Evolutionary conservation across 2,329 filamentous ascomycete species (phyloP).

Genomic region (Fusarium sarcochroum): DNA sequence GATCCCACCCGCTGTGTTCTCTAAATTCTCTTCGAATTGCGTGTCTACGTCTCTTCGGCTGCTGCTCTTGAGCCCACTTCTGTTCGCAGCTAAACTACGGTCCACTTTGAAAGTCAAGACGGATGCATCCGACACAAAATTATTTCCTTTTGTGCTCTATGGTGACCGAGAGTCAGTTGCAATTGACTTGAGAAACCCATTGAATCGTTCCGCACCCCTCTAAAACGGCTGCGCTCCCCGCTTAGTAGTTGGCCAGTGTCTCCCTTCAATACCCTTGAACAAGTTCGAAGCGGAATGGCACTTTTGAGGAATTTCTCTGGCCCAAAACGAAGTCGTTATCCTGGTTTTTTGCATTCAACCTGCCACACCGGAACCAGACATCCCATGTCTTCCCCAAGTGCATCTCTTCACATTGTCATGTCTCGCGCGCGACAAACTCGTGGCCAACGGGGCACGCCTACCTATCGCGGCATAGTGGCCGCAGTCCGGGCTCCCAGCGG

Average conservation of each 20-base stretch:
- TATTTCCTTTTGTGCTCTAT: background rate
- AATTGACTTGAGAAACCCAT: slow-evolving; percentile 3
- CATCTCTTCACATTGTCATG: slow-evolving; percentile 16
- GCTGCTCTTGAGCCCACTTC: slow-evolving; percentile 26
- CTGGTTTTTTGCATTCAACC: background rate
- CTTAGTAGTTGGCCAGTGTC: slow-evolving; percentile 7
- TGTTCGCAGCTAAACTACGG: slow-evolving; percentile 4
- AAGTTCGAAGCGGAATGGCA: slow-evolving; percentile 22
- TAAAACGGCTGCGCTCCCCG: slow-evolving; percentile 6
- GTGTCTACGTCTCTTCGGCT: slow-evolving; percentile 32
- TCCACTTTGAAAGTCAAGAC: slow-evolving; percentile 23
- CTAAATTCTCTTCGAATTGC: slow-evolving; percentile 27
- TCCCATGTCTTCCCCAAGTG: slow-evolving; percentile 2
- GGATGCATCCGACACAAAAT: slow-evolving; percentile 24
- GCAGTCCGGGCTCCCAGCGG: slow-evolving; percentile 41
- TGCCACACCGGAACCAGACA: slow-evolving; percentile 4
- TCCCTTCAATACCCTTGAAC: slow-evolving; percentile 21
- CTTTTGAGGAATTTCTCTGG: slow-evolving; percentile 13
- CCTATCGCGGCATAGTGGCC: slow-evolving; percentile 46
- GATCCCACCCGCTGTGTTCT: slow-evolving; percentile 25
- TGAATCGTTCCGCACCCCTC: slow-evolving; percentile 17
- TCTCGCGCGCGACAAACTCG: slow-evolving; percentile 31
- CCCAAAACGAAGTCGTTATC: slow-evolving; percentile 22
- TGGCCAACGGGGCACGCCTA: slow-evolving; percentile 43
- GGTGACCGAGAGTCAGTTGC: slow-evolving; percentile 21